These are phyloP conservation scores for Backusella circina DNA, from an alignment of 192 early-diverging fungal genomes.

Conservation along the genomic window DNA sequence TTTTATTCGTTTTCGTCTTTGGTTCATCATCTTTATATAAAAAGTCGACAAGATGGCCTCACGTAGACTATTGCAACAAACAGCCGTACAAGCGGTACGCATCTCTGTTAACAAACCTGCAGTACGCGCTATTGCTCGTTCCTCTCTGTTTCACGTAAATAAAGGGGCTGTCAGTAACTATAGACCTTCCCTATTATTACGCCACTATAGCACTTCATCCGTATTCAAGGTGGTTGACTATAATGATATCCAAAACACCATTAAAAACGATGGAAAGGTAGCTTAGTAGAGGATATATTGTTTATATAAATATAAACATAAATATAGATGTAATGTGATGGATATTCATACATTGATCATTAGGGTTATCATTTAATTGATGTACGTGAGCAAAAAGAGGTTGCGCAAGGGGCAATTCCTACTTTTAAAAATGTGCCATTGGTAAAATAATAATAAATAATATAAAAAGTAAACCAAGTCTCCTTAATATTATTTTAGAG, in stretches of 20 bases:
- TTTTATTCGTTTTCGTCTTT: background rate
- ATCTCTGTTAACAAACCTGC: background rate
- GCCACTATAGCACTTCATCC: background rate
- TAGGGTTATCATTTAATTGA: constrained; percentile 58
- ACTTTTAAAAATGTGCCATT: constrained; percentile 66
- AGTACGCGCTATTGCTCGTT: background rate
- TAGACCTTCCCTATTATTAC: background rate
- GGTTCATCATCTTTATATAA: background rate
- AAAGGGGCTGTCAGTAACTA: background rate
- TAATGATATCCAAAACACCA: constrained; percentile 10
- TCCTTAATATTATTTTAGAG: constrained; percentile 16
- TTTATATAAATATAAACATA: too few species aligned
- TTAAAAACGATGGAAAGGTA: constrained; percentile 20
- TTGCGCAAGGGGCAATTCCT: constrained; percentile 58
- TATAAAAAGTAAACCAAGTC: background rate
- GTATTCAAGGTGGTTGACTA: constrained; percentile 14
- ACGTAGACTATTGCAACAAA: background rate
- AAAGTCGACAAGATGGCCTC: background rate
- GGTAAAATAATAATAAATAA: constrained; percentile 40
- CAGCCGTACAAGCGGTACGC: background rate
- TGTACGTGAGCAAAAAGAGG: constrained; percentile 64
- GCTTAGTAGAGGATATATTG: background rate
- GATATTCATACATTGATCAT: background rate
- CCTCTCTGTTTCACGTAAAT: background rate
- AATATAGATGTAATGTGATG: background rate